Base-by-base conservation (phyloP, 2,329 filamentous ascomycete species). In the Pseudopithomyces chartarum region DNA sequence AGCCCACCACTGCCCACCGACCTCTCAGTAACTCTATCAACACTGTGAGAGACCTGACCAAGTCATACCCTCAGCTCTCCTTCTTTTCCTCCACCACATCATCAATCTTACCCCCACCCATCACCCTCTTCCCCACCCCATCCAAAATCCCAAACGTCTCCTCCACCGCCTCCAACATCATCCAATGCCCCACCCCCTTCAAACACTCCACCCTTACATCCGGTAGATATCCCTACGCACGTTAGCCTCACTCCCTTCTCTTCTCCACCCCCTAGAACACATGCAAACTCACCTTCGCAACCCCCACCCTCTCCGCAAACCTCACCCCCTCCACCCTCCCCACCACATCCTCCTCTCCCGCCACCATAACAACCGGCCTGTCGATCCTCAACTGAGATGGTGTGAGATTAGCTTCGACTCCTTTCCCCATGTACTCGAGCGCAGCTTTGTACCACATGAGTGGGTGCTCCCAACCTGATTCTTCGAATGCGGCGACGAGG, bases 371-470 rank as follows among this genome's bases (percentile, higher is more conserved):
- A 8, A 54, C 53, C 7, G 56, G 56, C 13, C 26, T 13, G 1
- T 20, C 3, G 15, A 58, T 22, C 8, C 20, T 32, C 2, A 52
- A 32, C 10, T 6, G n/a, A 19, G 33, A 10, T 13, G 19, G 7
- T 1, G 46, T 17, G 15, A 58, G 36, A 13, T 33, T 12, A 1
- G 20, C 1, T n/a, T 40, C 44, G 5, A 15, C n/a, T 0, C 17
- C 13, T 3, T 6, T 26, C 22, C 55, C 52, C 1, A 48, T 42
- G 19, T 52, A 22, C 8, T 23, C 8, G 4, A 43, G 44, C 3
- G 42, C 33, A 12, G 56, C 39, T 36, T 55, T 58, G 36, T 55
- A 54, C 54, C 46, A 49, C 7, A 29, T 49, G 15, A 49, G 20
- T 10, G 46, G 46, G 2, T 12, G 33, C 5, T 26, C 20, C 10